Percentiles rank a stretch among this genome's conserved stretches.
Evolutionary conservation across 2,329 filamentous ascomycete species (phyloP).

Genomic region (Phoma herbarum): DNA sequence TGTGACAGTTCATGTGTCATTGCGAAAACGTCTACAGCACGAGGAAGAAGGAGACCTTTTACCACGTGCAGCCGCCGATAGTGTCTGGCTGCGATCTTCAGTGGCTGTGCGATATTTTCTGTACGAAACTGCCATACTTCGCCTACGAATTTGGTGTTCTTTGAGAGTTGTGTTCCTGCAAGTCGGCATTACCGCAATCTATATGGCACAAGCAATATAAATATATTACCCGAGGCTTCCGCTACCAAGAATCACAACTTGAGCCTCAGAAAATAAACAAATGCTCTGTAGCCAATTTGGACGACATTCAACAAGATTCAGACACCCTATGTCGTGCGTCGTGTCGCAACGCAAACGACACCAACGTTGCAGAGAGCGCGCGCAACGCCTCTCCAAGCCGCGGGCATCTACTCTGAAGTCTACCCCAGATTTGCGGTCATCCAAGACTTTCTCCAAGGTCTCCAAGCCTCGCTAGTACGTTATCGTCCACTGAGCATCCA

Average conservation of each 20-base stretch:
- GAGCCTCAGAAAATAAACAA: conserved; percentile 8
- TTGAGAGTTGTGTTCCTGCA: neutral
- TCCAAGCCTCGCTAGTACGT: conserved; percentile 12
- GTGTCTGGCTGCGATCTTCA: too few relatives aligned
- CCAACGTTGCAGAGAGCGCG: neutral
- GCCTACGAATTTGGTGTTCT: too few relatives aligned
- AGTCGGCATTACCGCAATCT: neutral
- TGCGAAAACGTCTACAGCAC: too few relatives aligned
- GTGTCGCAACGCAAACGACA: neutral
- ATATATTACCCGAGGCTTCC: conserved; percentile 12
- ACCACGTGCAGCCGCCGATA: neutral
- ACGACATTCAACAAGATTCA: neutral
- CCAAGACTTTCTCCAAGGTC: conserved; percentile 13
- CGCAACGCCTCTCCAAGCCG: neutral
- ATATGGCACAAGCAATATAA: conserved; percentile 15
- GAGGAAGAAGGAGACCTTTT: neutral
- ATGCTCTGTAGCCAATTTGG: neutral
- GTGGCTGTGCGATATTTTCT: too few relatives aligned
- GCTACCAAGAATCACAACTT: conserved; percentile 6
- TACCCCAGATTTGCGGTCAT: neutral
- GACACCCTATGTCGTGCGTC: neutral
- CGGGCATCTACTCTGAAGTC: too few relatives aligned
- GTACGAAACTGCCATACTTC: too few relatives aligned
- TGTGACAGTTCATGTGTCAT: too few relatives aligned
- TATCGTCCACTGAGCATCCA: neutral